phyloP scores from a whole-genome alignment of 345 rosid genomes.

The Linum usitatissimum region DNA sequence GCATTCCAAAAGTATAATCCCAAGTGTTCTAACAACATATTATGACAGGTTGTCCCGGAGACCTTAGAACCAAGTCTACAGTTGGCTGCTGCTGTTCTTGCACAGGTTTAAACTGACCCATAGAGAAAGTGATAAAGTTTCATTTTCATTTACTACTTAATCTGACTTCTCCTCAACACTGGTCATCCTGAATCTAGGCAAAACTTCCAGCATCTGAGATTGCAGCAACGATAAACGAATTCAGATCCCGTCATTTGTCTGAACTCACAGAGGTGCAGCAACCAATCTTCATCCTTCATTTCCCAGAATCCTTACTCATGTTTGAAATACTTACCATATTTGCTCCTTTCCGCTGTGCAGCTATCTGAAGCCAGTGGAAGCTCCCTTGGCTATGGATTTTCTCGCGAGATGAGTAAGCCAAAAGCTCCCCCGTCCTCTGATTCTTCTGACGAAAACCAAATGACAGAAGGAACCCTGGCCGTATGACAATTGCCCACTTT shows the following conservation, averaged over 20 bases:
- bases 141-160: not conserved
- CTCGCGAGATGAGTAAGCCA: slow-evolving; percentile 50
- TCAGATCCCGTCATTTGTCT: slow-evolving; percentile 84
- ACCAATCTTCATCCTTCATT: not conserved
- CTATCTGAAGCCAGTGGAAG: slow-evolving; percentile 79
- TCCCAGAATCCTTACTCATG: not conserved
- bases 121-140: not conserved
- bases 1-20: not conserved
- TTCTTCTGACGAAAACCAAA: slow-evolving; percentile 58
- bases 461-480: slow-evolving; percentile 63
- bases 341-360: slow-evolving; percentile 28
- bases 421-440: slow-evolving; percentile 39
- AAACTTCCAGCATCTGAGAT: slow-evolving; percentile 84
- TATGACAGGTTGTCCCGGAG: slow-evolving; percentile 88
- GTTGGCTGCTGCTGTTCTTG: slow-evolving; percentile 98
- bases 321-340: not conserved
- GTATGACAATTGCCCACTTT: slow-evolving; percentile 26
- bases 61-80: slow-evolving; percentile 96
- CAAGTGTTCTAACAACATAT: slow-evolving; percentile 3
- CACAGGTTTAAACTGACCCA: slow-evolving; percentile 31
- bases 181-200: slow-evolving; percentile 34
- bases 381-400: slow-evolving; percentile 90
- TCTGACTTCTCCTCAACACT: slow-evolving; percentile 1
- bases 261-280: slow-evolving; percentile 78
- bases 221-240: slow-evolving; percentile 80